phyloP scores from a whole-genome alignment of 495 filamentous ascomycete species.

The Amniculicola lignicola region DNA sequence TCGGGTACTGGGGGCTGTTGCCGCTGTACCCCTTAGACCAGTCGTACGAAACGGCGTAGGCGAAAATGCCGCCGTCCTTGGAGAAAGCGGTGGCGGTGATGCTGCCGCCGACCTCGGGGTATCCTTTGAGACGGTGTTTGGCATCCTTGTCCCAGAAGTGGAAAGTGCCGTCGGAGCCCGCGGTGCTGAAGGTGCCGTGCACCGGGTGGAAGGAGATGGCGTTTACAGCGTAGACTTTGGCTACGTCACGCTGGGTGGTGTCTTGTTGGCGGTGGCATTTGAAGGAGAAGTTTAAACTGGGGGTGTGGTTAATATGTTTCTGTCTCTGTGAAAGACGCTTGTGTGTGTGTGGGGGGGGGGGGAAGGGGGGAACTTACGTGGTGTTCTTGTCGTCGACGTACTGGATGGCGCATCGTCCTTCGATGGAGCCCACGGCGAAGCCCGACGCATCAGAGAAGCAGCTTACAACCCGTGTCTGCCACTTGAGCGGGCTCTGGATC shows the following conservation, averaged over 20 bases:
- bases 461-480: constrained; percentile 81
- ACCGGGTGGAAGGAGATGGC: constrained; percentile 83
- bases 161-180: constrained; percentile 84
- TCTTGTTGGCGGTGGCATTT: constrained; percentile 85
- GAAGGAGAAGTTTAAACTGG: constrained; percentile 79
- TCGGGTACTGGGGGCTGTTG: constrained; percentile 66
- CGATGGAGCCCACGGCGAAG: constrained; percentile 84
- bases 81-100: constrained; percentile 80
- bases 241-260: constrained; percentile 58
- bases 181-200: constrained; percentile 86
- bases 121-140: constrained; percentile 82
- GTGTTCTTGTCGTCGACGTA: constrained; percentile 85
- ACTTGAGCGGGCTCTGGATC: constrained; percentile 78
- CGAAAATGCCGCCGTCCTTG: constrained; percentile 73
- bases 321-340: too few relatives aligned
- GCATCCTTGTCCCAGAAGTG: constrained; percentile 80
- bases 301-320: background rate
- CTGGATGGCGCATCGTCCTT: constrained; percentile 85
- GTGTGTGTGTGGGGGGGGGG: too few relatives aligned
- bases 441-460: constrained; percentile 80
- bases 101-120: constrained; percentile 76
- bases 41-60: constrained; percentile 89
- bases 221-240: constrained; percentile 87
- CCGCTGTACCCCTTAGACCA: constrained; percentile 84
- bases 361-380: constrained; percentile 46